Conservation (phyloP, 2,329 filamentous ascomycete genomes). For the Xylariaceae sp. region DNA sequence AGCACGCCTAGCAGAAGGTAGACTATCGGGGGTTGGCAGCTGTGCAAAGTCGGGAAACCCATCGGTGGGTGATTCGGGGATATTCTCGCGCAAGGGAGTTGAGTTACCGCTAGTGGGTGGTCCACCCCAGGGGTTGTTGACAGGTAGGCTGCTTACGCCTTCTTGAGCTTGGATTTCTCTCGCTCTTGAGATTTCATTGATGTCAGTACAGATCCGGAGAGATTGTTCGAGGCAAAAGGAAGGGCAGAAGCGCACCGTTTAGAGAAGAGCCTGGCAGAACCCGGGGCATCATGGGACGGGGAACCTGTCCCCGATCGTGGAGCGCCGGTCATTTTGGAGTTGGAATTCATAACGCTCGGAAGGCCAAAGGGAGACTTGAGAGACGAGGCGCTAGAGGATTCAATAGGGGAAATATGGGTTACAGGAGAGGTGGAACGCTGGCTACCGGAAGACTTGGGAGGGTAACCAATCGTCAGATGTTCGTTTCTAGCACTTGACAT, state of each 20-base stretch:
- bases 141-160: slow-evolving; percentile 65
- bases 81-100: slow-evolving; percentile 92
- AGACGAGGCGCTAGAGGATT: slow-evolving; percentile 58
- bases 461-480: slow-evolving; percentile 80
- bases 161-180: slow-evolving; percentile 97
- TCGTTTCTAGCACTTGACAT: slow-evolving; percentile 88
- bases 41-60: slow-evolving; percentile 88
- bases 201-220: slow-evolving; percentile 16
- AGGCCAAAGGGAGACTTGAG: slow-evolving; percentile 71
- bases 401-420: slow-evolving; percentile 66
- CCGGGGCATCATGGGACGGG: slow-evolving; percentile 84
- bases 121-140: slow-evolving; percentile 78
- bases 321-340: slow-evolving; percentile 55
- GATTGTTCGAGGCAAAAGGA: neutral
- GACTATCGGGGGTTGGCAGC: slow-evolving; percentile 60
- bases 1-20: slow-evolving; percentile 71
- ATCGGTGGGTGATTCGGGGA: slow-evolving; percentile 93
- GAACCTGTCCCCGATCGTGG: slow-evolving; percentile 85
- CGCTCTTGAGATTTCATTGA: slow-evolving; percentile 53
- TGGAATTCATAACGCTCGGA: slow-evolving; percentile 57
- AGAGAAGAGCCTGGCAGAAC: slow-evolving; percentile 72
- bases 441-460: slow-evolving; percentile 61
- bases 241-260: slow-evolving; percentile 69
- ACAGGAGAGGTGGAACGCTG: slow-evolving; percentile 77
- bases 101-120: slow-evolving; percentile 95